Conservation (phyloP, 208 protist genomes). For the Phytomonas francai region DNA sequence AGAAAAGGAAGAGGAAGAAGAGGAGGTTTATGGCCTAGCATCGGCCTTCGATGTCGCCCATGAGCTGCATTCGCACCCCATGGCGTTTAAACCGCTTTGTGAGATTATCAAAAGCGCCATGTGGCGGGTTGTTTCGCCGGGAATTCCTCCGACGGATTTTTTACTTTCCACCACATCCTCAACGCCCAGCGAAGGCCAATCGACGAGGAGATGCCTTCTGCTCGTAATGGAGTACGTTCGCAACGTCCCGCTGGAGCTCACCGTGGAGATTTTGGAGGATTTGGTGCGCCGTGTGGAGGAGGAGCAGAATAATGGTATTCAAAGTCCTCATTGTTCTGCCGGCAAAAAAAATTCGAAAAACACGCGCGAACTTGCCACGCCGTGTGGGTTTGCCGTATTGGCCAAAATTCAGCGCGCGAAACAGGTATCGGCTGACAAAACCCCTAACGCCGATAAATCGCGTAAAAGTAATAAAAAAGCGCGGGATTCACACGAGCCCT, state of each 20-base stretch:
- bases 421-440: constrained; percentile 26
- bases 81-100: constrained; percentile 30
- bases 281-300: constrained; percentile 44
- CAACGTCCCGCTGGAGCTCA: constrained; percentile 78
- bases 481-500: constrained; percentile 9
- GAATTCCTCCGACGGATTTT: constrained; percentile 63
- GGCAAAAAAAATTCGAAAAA: background rate
- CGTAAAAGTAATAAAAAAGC: constrained; percentile 5
- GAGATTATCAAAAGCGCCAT: constrained; percentile 38
- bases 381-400: constrained; percentile 73
- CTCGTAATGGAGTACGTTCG: constrained; percentile 80
- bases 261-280: constrained; percentile 63
- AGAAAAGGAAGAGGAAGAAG: constrained; percentile 47
- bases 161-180: constrained; percentile 26
- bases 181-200: constrained; percentile 10
- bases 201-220: constrained; percentile 49
- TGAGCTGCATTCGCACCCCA: constrained; percentile 24
- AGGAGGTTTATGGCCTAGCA: constrained; percentile 74
- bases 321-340: background rate
- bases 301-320: background rate
- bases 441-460: constrained; percentile 13
- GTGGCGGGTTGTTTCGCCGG: constrained; percentile 58
- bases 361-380: background rate
- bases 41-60: constrained; percentile 61
- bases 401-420: constrained; percentile 82